Base-by-base conservation (phyloP, 192 early-diverging fungal genomes). In the Entomortierella beljakovae region DNA sequence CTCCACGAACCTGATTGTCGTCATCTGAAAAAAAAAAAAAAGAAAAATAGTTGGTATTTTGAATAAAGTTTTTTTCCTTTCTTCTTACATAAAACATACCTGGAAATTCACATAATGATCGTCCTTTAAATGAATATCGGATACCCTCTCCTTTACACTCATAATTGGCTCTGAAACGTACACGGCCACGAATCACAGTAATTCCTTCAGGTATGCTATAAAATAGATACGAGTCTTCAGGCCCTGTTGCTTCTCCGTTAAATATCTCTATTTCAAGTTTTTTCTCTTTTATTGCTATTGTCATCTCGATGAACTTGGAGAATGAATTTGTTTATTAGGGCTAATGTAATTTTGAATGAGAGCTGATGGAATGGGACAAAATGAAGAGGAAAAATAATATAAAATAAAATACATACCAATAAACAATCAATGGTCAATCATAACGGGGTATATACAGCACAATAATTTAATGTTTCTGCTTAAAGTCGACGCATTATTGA, bases 121-220 rank as follows among this genome's bases (percentile, higher is more conserved):
- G 48, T 31, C 67, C 67, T 5, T 29, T 18, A 16, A 69, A 69
- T 7, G 25, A 35, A 38, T 43, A 54, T 13, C 55, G 16, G 16
- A 60, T 43, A 11, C 38, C 2, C 10, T 61, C 50, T 9, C 68
- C 57, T 37, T 55, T 60, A 34, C 58, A 70, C 49, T 70, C 68
- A 26, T 70, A 70, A 28, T 70, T 70, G 37, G 57, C 34, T 2
- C 15, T 26, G 57, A 70, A 61, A 29, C 58, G 48, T 9, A 70
- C 51, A 25, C 51, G 57, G 18, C 68, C 57, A 8, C 35, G 57
- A 1, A 70, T 29, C 9, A 61, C 18, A 2, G 68, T 70, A 2
- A 26, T 16, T 6, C 26, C 48, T 22, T 61, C 68, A 18, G 49
- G 49, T 1, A 57, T 50, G 7, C 57, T 59, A 25, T 53, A 70